Base-by-base conservation (phyloP, 2,329 filamentous ascomycete species). In the Colletotrichum acutatum region DNA sequence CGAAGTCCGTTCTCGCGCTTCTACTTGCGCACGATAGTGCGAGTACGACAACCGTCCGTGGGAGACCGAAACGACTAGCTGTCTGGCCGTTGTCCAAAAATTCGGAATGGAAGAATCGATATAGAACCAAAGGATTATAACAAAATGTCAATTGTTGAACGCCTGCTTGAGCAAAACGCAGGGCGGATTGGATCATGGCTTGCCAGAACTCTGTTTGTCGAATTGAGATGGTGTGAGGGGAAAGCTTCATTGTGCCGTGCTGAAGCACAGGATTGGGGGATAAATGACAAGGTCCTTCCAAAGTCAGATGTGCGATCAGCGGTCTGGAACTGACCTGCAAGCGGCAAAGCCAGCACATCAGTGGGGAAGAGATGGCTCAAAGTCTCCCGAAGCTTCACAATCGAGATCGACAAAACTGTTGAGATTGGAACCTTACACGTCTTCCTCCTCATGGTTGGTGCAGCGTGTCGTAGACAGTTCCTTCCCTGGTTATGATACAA, bases 1-100 rank as follows among this genome's bases (percentile, higher is more conserved):
- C 26, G 59, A 59, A 64, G 70, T 72, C 66, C 58, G 70, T 64
- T 72, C 66, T 49, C 37, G 26, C 22, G 24, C 56, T 49, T n/a
- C 26, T 22, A 24, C 52, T 60, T 61, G 32, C 12, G 46, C 68
- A 28, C 49, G 22, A 54, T 24, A 24, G 49, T 30, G 19, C 19
- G 26, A 63, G 49, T 57, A 56, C 49, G 53, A 32, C 52, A 32
- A 24, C 46, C 26, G 59, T 60, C 70, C 26, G 59, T 64, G 70
- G 54, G 59, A 42, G 32, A 59, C 19, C 30, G 54, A 72, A 54
- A 62, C 42, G n/a, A 58, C 42, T 60, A 68, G 42, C 59, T 53
- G 70, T 30, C 24, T 69, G 37, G 54, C 32, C 53, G 59, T 54
- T 70, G 28, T 16, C 8, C 8, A 5, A 49, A 8, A n/a, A n/a